phyloP scores from a whole-genome alignment of 2,329 filamentous ascomycete genomes.

The Lasiodiplodia sp. region DNA sequence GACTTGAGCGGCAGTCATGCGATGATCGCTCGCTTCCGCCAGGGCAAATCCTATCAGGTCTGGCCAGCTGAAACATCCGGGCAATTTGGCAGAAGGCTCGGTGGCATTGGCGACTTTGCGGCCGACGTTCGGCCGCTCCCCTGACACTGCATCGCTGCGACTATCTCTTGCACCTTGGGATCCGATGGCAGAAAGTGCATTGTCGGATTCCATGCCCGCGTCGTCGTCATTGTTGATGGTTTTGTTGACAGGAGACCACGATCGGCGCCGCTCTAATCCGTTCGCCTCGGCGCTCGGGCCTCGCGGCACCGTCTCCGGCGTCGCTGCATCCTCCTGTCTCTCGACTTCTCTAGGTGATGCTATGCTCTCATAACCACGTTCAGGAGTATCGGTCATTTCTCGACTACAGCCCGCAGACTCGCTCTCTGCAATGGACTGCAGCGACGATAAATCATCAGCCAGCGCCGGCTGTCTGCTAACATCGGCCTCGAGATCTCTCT shows the following conservation, averaged over 20 bases:
- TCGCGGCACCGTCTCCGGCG: background rate
- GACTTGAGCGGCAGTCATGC: conserved; percentile 23
- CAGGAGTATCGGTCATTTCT: background rate
- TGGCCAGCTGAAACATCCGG: conserved; percentile 21
- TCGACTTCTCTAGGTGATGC: background rate
- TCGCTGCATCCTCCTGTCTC: background rate
- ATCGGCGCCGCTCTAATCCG: background rate
- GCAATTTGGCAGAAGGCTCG: conserved; percentile 2
- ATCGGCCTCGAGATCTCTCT: background rate
- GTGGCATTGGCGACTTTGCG: background rate
- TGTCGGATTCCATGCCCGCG: conserved; percentile 15
- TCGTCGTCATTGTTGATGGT: conserved; percentile 16
- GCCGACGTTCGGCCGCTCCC: background rate
- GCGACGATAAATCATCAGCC: background rate
- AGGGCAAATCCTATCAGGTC: conserved; percentile 28
- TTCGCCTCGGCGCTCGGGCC: conserved; percentile 19
- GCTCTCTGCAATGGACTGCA: background rate
- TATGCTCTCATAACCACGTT: background rate
- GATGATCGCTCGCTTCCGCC: conserved; percentile 13
- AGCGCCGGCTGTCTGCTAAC: background rate
- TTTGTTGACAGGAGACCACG: conserved; percentile 21
- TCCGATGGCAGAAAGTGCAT: conserved; percentile 3
- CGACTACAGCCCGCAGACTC: background rate
- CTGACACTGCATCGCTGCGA: background rate
- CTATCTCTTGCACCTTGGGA: background rate